Evolutionary conservation across 2,329 filamentous ascomycete genomes (phyloP), one percentile per base, ranked within the genome.

Genomic region (Paraphaeosphaeria sporulosa): DNA sequence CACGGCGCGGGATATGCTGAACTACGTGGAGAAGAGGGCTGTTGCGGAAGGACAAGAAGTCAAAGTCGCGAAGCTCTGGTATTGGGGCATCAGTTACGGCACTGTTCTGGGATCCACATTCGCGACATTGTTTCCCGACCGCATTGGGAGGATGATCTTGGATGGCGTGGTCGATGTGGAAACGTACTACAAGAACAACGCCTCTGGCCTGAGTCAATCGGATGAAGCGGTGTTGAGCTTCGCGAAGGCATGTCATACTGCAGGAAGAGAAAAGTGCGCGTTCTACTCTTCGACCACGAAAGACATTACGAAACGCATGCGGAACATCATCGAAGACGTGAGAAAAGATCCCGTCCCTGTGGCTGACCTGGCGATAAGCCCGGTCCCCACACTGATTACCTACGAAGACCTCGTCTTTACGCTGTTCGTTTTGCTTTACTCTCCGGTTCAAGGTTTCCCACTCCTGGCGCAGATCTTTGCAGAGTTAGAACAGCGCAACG

Each of bases 161-260:
- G 81, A 83, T 54, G 79, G 78, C 15, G 76, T 81, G 10, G 64
- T 78, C 0, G 75, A 82, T 48, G 65, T 73, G 3, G 71, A 76
- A 30, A 85, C 87, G 64, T 80, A 83, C 43, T 85, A 85, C 53
- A 71, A 68, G 23, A 79, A 78, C 1, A 44, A 48, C 1, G 70
- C 61, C 63, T 54, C 60, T 15, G 49, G 47, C 30, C 78, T 81
- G 54, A 67, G 86, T 7, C 76, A 88, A 65, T 82, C 84, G 15
- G 86, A 89, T 69, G 78, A 81, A 54, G 81, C 85, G 6, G 80
- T 87, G 65, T 72, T 80, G 1, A 81, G 76, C 19, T 88, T 89
- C 59, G 86, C 84, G 65, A 73, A 77, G 19, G 80, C 82, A 43
- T 90, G 87, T 67, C 80, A 83, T 66, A 74, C 79, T 44, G 86